Evolutionary conservation across 23 red algal genomes (phyloP), one percentile per base, ranked within the genome.

Genomic region (Cyanidioschyzon merolae): DNA sequence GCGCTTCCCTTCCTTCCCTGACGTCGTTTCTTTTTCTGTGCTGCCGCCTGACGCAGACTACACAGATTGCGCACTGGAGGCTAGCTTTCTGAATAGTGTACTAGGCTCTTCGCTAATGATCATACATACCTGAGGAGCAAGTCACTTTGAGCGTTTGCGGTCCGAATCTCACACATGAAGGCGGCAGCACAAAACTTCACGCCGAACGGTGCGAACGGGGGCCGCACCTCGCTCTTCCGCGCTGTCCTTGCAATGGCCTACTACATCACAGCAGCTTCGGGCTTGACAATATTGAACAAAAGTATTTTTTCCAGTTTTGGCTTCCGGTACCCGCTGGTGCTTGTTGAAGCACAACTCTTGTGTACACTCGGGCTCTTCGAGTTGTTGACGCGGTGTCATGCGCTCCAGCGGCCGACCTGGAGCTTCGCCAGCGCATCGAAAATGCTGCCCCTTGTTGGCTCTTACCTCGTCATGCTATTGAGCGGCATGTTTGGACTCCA

Each of bases 261-360:
- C 54, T 95, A 95, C 76, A 84, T 95, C 15, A 41, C 40, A 39
- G 80, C 79, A n/a, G 87, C 90, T 0, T 67, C 78, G 15, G 80
- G 77, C 21, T 82, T 95, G 31, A 95, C 84, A 1, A 50, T 95
- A 1, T 75, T 95, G 57, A 95, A 95, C 85, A 95, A 95, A 67
- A 75, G 83, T 0, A 57, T 95, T 30, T 95, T 95, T 59, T 71
- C 82, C 50, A 81, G 37, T 2, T 81, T 59, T 40, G 21, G 57
- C 34, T 88, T 85, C 54, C 58, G 79, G 34, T 68, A 58, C 37
- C 77, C 81, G 41, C 58, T 76, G 71, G 82, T 82, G 54, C 81
- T 83, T 0, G 82, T 95, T 37, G 68, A 74, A 7, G 84, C 58
- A 24, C 90, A 95, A 38, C 83, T 82, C 3, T 77, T 77, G 36